phyloP scores from a whole-genome alignment of 1,284 basidiomycete genomes.

The Waitea zeae region DNA sequence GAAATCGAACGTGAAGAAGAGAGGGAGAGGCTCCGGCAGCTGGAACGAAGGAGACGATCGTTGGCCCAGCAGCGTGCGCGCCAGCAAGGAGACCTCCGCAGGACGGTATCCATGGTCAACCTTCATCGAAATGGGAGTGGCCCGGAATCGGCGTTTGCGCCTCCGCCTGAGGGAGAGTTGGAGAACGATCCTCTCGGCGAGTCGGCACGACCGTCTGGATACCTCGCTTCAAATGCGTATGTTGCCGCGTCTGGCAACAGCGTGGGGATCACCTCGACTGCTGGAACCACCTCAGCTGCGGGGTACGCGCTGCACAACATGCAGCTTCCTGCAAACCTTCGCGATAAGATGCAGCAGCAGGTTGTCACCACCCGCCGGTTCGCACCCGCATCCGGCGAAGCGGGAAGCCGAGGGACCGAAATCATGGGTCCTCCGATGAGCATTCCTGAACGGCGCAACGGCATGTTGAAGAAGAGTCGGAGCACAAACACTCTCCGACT shows the following conservation, averaged over 20 bases:
- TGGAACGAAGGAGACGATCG: conserved; percentile 24
- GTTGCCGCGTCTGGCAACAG: conserved; percentile 92
- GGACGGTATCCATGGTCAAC: conserved; percentile 66
- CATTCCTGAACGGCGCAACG: conserved; percentile 31
- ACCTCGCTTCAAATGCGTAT: conserved; percentile 43
- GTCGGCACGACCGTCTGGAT: conserved; percentile 53
- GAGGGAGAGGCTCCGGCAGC: conserved; percentile 17
- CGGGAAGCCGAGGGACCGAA: conserved; percentile 13
- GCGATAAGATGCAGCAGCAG: conserved; percentile 40
- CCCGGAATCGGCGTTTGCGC: conserved; percentile 12
- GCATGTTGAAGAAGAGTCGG: conserved; percentile 48
- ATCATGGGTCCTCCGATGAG: conserved; percentile 49
- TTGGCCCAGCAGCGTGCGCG: conserved; percentile 17
- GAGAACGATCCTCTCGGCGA: conserved; percentile 28
- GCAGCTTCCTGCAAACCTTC: conserved; percentile 33
- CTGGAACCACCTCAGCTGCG: conserved; percentile 71
- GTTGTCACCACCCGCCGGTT: conserved; percentile 44
- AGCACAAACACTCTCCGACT: conserved; percentile 63
- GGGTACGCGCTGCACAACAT: conserved; percentile 23
- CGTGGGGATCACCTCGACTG: conserved; percentile 79
- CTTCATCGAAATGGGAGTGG: conserved; percentile 33
- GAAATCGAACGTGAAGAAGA: conserved; percentile 27
- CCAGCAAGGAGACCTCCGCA: conserved; percentile 38
- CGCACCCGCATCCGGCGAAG: conserved; percentile 13
- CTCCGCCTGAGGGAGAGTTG: conserved; percentile 1